Evolutionary conservation across 257 asterid species (phyloP), one percentile per base, ranked within the genome.

Genomic region (Catharanthus roseus): DNA sequence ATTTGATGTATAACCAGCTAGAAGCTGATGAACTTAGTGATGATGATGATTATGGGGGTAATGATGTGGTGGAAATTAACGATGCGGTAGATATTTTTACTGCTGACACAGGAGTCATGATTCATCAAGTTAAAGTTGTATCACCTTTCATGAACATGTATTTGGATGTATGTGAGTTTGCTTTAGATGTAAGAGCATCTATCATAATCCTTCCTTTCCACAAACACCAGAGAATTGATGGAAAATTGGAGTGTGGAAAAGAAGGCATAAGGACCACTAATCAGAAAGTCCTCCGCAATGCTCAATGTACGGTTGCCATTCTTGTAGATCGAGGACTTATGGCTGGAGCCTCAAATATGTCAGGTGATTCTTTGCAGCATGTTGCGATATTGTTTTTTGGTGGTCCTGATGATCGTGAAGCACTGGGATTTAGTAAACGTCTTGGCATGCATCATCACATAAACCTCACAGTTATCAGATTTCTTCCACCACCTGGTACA

Each of bases 331-430:
- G 98, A 34, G 99, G 99, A 21, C 89, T 91, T 57, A 84, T 93
- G 28, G 89, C 90, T 1, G 91, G 90, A 7, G 36, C 82, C n/a
- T 73, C 83, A 19, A 71, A 69, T 8, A 53, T 82, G 1, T 69
- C 88, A 1, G 85, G 80, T 10, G 95, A 86, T 10, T 84, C 93
- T 21, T 68, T 91, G 82, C 95, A 88, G 61, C 98, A 95, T 67
- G 79, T 92, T 6, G 98, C 96, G 2, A 79, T 91, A 72, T 74
- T 95, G 79, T 95, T 91, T 71, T 91, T 95, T 57, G 99, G 99
- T 3, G 97, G 99, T 39, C 95, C 96, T 0, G 99, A 95, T 55
- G 99, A 95, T 51, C 95, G 97, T 8, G 99, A 95, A 76, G 99
- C 99, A 0, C 69, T 95, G 77, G 99, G 97, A 29, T 81, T 95